Percentiles rank a stretch among this genome's conserved stretches.
Conservation (phyloP, 768 basidiomycete genomes). For the Trametes meyenii region DNA sequence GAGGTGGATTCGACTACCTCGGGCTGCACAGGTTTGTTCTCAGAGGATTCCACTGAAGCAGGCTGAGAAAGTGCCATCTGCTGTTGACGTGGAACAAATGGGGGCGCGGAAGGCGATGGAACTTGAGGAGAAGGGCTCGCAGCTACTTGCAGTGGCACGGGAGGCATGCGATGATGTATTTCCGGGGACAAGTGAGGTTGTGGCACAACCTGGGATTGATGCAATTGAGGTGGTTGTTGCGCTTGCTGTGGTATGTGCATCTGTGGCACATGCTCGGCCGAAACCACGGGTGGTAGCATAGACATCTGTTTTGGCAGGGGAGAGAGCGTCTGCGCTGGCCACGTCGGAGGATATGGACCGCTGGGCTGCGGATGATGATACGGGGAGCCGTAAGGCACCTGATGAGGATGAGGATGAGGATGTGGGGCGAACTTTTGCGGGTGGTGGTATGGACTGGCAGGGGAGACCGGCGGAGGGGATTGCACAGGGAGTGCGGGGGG, state of each 20-base stretch:
- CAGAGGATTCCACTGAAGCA: not conserved
- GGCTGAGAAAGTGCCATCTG: conserved; percentile 3
- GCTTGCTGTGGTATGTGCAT: conserved; percentile 11
- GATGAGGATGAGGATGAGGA: conserved; percentile 26
- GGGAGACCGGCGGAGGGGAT: conserved; percentile 30
- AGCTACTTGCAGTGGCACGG: not conserved
- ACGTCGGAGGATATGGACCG: conserved; percentile 43
- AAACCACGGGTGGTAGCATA: conserved; percentile 35
- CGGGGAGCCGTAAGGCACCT: conserved; percentile 34
- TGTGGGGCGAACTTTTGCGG: conserved; percentile 37
- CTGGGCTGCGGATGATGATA: conserved; percentile 32
- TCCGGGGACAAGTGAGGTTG: conserved; percentile 9
- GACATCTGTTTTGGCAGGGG: conserved; percentile 67
- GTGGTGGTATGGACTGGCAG: conserved; percentile 34
- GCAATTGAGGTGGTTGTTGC: conserved; percentile 10
- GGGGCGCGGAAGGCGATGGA: not conserved
- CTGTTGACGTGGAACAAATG: not conserved
- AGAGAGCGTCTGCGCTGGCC: conserved; percentile 54
- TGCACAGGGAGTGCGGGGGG: conserved; percentile 29
- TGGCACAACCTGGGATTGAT: not conserved
- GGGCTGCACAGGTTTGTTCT: not conserved
- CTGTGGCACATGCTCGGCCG: conserved; percentile 14
- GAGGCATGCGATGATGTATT: not conserved
- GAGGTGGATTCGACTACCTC: not conserved
- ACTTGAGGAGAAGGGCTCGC: not conserved